Evolutionary conservation across 2,329 filamentous ascomycete species (phyloP).

Genomic region (Penicillium sp.): DNA sequence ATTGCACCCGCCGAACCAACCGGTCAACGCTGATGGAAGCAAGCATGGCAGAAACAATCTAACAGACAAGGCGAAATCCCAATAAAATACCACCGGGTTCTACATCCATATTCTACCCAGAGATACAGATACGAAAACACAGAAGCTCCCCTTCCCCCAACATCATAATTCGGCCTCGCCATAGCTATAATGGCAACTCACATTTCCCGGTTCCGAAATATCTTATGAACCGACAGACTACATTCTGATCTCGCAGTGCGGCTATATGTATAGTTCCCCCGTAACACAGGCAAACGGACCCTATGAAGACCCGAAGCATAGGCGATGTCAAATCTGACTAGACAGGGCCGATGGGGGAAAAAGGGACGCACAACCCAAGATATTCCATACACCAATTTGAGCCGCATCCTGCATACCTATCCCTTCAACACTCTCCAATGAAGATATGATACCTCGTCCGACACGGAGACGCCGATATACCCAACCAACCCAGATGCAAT

Average conservation of each 20-base stretch:
- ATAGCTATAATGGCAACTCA: neutral
- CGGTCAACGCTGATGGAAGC: neutral
- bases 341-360: neutral
- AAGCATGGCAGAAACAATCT: neutral
- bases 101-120: neutral
- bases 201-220: neutral
- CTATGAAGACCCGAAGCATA: neutral
- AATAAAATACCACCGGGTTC: neutral
- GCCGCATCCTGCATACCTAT: neutral
- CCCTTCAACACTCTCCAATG: neutral
- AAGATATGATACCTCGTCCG: neutral
- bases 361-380: neutral
- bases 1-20: neutral
- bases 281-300: constrained; percentile 10
- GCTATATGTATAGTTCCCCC: neutral
- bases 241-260: neutral
- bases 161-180: neutral
- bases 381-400: neutral
- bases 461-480: constrained; percentile 3
- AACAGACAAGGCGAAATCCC: neutral
- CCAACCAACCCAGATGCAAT: neutral
- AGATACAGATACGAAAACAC: neutral
- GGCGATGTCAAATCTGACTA: constrained; percentile 3
- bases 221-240: neutral
- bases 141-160: neutral